Base-by-base conservation (phyloP, 2,329 filamentous ascomycete species). In the Microthyrium microscopicum region DNA sequence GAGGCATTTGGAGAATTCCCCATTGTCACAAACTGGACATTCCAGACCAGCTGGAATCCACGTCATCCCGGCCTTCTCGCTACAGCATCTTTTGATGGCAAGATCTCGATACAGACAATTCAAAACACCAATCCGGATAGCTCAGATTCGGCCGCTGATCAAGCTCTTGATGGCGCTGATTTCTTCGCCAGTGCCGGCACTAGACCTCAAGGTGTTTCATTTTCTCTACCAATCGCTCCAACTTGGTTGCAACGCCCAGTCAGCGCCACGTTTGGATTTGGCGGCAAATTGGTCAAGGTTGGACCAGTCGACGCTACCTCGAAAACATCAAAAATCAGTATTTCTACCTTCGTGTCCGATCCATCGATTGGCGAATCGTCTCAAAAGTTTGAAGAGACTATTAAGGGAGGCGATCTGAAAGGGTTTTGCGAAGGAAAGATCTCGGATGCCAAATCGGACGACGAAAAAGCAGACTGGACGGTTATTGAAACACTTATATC, bases 11-110 rank as follows among this genome's bases (percentile, higher is more conserved):
- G 91, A 42, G 87, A 95, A 56, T 87, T 95, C 50, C 85, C 87
- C 4, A 83, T 94, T 47, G 85, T 92, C 34, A 94, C 87, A n/a
- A 98, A 95, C 56, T 98, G 89, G 87, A 93, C 85, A 5, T 98
- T 98, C 62, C 76, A 87, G 51, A 93, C 89, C 4, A 72, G 77
- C 40, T 95, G 91, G 68, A 85, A 93, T 53, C 89, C 89, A 20
- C 75, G 81, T 44, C 93, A 98, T 54, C 87, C 89, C 8, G 81
- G 76, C 50, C 65, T 98, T 37, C 82, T 87, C 31, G 91, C 91
- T 13, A 95, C 89, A 13, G 89, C 91, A 7, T 92, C 87, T 2
- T 95, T 95, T 44, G 89, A 98, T 50, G 89, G 91, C 46, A 94
- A 91, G 58, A 93, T 98, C 41, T 77, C 80, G 2, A 64, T 98